phyloP scores from a whole-genome alignment of 495 filamentous ascomycete species.

The Daldinia grandis region DNA sequence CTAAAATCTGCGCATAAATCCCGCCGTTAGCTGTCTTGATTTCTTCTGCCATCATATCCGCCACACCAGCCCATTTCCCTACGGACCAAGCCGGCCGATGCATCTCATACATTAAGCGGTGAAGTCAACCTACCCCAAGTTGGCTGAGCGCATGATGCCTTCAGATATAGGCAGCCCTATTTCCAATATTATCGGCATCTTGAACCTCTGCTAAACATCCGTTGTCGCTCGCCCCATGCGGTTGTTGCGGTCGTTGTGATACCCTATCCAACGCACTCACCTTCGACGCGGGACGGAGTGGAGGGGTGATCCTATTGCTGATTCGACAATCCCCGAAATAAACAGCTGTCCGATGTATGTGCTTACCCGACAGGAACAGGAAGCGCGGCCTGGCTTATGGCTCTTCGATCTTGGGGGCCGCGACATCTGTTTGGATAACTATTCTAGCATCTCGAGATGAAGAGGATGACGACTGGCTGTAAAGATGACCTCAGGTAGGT shows the following conservation, averaged over 20 bases:
- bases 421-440: conserved; percentile 27
- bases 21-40: neutral
- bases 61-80: conserved; percentile 4
- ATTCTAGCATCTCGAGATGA: conserved; percentile 22
- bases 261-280: conserved; percentile 6
- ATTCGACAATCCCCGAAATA: conserved; percentile 54
- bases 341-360: conserved; percentile 37
- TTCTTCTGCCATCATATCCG: conserved; percentile 16
- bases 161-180: conserved; percentile 18
- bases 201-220: conserved; percentile 6
- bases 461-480: conserved; percentile 21
- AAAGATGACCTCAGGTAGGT: conserved; percentile 1
- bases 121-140: conserved; percentile 20
- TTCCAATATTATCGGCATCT: conserved; percentile 24
- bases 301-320: conserved; percentile 45
- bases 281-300: conserved; percentile 33
- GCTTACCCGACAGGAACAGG: conserved; percentile 50
- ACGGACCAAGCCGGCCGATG: conserved; percentile 20
- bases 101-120: conserved; percentile 30
- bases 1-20: neutral
- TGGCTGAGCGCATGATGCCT: conserved; percentile 27
- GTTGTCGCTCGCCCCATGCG: conserved; percentile 18
- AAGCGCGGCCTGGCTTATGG: conserved; percentile 40
- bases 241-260: conserved; percentile 10
- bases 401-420: conserved; percentile 32